Evolutionary conservation across 331 rosid species (phyloP).

Genomic region (Arachis monticola): DNA sequence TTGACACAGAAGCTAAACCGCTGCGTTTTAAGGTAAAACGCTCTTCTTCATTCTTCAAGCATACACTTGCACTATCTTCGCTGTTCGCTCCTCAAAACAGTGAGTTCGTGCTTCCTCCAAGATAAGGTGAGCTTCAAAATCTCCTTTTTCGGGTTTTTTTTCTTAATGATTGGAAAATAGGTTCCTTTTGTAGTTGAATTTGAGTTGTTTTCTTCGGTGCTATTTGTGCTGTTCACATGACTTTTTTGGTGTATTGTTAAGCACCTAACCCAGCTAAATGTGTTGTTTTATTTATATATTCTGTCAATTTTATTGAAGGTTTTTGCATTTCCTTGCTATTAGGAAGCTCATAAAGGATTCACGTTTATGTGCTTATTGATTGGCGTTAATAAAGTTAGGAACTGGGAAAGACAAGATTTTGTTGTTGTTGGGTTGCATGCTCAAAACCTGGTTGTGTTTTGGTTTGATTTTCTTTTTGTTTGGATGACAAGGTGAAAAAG

Average conservation of each 20-base stretch:
- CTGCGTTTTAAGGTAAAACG: background rate
- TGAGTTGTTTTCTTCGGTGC: background rate
- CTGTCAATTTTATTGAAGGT: constrained; percentile 19
- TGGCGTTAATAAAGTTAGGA: constrained; percentile 8
- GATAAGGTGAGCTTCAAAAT: constrained; percentile 32
- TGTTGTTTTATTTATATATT: background rate
- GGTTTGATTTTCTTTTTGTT: background rate
- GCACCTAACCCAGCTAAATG: background rate
- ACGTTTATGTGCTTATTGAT: constrained; percentile 19
- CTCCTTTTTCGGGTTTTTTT: background rate
- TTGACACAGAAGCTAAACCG: background rate
- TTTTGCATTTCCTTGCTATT: constrained; percentile 26
- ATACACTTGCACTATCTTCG: background rate
- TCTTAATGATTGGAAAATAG: background rate
- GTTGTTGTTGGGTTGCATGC: constrained; percentile 13
- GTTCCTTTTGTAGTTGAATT: constrained; percentile 5
- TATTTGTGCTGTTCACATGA: background rate
- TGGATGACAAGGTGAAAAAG: constrained; percentile 17
- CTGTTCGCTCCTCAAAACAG: background rate
- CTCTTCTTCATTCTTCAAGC: background rate
- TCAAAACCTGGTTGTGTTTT: constrained; percentile 11
- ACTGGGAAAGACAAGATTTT: background rate
- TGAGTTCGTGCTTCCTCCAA: constrained; percentile 2
- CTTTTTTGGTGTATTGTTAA: background rate
- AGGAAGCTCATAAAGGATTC: constrained; percentile 35